A percentile compares a stretch with the other conserved stretches of the same genome.
Evolutionary conservation across 345 rosid species (phyloP).

Genomic region (Aquilaria malaccensis): DNA sequence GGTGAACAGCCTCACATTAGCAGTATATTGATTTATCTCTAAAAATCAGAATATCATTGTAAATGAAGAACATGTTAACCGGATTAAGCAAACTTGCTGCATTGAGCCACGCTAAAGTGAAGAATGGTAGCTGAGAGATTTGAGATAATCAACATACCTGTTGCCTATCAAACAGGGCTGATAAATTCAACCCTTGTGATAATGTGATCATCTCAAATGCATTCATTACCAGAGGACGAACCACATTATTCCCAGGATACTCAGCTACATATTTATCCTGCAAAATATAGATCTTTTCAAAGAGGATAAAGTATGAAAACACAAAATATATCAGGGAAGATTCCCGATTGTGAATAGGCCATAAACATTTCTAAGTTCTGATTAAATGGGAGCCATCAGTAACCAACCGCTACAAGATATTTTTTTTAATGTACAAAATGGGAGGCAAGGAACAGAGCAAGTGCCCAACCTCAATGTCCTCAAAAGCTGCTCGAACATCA

Average conservation of each 20-base stretch:
- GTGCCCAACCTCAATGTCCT: conserved; percentile 68
- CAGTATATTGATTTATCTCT: too few species aligned
- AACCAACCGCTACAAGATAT: conserved; percentile 6
- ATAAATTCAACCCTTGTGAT: conserved; percentile 92
- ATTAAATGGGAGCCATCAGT: conserved; percentile 1
- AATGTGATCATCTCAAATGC: conserved; percentile 97
- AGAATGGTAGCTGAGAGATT: background rate
- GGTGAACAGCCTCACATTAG: too few species aligned
- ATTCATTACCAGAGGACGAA: conserved; percentile 77
- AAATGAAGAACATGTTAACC: background rate
- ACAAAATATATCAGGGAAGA: conserved; percentile 1
- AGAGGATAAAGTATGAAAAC: conserved; percentile 5
- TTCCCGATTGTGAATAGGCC: background rate
- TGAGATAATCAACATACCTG: conserved; percentile 39
- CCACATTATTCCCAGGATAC: conserved; percentile 34
- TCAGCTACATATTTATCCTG: conserved; percentile 73
- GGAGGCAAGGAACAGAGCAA: conserved; percentile 6
- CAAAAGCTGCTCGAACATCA: conserved; percentile 73
- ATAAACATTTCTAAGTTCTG: background rate
- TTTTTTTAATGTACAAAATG: background rate
- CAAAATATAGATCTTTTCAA: conserved; percentile 14
- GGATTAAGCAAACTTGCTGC: background rate
- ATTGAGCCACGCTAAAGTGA: background rate
- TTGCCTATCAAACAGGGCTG: conserved; percentile 81
- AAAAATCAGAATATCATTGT: too few species aligned